These are phyloP conservation scores for Backusella parvicylindrica DNA, from an alignment of 192 early-diverging fungal genomes.

Conservation along the genomic window DNA sequence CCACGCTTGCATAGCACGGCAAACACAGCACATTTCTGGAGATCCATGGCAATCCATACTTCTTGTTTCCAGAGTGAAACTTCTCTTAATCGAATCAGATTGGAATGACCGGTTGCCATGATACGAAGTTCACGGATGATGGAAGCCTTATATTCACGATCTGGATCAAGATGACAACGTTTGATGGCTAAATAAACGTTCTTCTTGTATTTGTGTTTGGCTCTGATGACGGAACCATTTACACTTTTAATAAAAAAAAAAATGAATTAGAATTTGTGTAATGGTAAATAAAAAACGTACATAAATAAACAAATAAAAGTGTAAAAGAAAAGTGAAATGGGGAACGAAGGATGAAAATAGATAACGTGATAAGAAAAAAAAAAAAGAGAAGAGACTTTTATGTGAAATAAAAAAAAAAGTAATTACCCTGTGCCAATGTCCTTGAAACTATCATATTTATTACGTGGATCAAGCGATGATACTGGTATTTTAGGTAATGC, in stretches of 20 bases:
- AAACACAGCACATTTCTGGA: slow-evolving; percentile 34
- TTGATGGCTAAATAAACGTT: slow-evolving; percentile 31
- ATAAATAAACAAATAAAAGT: neutral
- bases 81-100: slow-evolving; percentile 34
- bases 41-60: slow-evolving; percentile 40
- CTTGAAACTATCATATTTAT: slow-evolving; percentile 18
- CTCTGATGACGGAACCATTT: slow-evolving; percentile 35
- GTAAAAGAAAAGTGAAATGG: neutral
- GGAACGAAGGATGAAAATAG: neutral
- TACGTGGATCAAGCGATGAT: slow-evolving; percentile 22
- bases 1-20: slow-evolving; percentile 35
- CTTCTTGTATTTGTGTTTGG: slow-evolving; percentile 24
- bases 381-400: neutral
- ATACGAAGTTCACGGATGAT: slow-evolving; percentile 35
- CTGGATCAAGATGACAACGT: slow-evolving; percentile 31
- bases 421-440: slow-evolving; percentile 26
- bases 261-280: neutral
- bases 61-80: slow-evolving; percentile 33
- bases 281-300: slow-evolving; percentile 3
- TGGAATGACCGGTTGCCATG: slow-evolving; percentile 31
- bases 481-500: slow-evolving; percentile 20
- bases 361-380: neutral
- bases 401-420: neutral
- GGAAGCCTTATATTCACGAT: slow-evolving; percentile 32
- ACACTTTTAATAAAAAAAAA: slow-evolving; percentile 2